Evolutionary conservation across 768 basidiomycete species (phyloP).

Genomic region (Rossbeevera mucosa): DNA sequence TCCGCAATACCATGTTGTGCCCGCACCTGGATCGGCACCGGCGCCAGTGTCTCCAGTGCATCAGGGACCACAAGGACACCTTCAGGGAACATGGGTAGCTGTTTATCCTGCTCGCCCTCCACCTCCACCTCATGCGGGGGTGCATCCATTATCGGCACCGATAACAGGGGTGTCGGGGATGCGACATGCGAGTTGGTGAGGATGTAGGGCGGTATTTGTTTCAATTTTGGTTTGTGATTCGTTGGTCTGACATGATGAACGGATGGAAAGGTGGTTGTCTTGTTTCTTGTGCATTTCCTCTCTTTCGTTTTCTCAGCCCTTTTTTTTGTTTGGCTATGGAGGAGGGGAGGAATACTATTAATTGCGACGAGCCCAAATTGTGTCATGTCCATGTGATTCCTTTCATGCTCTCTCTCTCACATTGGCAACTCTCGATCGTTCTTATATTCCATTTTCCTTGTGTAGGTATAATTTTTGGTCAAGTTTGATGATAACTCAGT

Average conservation of each 20-base stretch:
- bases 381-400: not conserved
- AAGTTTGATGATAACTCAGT: not conserved
- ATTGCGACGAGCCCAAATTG: not conserved
- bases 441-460: too few relatives aligned
- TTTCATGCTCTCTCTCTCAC: not conserved
- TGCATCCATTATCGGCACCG: not conserved
- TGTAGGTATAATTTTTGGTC: not conserved
- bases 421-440: too few relatives aligned
- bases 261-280: not conserved
- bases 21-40: not conserved
- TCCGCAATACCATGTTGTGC: constrained; percentile 15
- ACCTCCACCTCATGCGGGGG: not conserved
- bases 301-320: not conserved
- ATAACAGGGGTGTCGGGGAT: not conserved
- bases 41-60: not conserved
- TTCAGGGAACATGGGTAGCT: not conserved
- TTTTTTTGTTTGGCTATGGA: not conserved
- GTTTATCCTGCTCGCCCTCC: not conserved
- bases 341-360: not conserved
- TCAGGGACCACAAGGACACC: not conserved
- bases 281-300: not conserved
- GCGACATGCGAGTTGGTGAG: not conserved
- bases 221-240: not conserved
- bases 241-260: not conserved
- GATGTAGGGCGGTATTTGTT: too few relatives aligned